These are phyloP conservation scores for Podaxis sp. DNA, from an alignment of 768 basidiomycete species.

Conservation along the genomic window DNA sequence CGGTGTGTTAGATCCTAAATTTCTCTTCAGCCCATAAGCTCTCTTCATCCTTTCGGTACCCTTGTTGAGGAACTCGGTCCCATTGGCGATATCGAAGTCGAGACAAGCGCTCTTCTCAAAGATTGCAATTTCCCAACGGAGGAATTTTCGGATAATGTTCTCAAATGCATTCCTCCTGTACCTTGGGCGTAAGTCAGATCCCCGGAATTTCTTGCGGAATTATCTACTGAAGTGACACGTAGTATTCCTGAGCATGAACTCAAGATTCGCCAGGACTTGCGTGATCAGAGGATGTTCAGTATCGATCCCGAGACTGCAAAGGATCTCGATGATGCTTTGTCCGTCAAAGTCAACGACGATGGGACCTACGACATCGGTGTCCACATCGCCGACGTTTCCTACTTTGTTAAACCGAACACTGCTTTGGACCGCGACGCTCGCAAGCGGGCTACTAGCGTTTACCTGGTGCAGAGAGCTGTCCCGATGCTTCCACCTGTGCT, in stretches of 20 bases:
- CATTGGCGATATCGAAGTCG: constrained; percentile 98
- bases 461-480: constrained; percentile 92
- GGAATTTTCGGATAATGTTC: constrained; percentile 92
- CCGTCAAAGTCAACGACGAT: constrained; percentile 85
- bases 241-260: constrained; percentile 89
- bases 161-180: constrained; percentile 93
- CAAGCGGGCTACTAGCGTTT: constrained; percentile 95
- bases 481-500: constrained; percentile 97
- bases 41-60: constrained; percentile 97
- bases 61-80: constrained; percentile 97
- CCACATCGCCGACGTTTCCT: constrained; percentile 96
- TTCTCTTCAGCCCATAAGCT: constrained; percentile 75
- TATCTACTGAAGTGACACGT: not conserved
- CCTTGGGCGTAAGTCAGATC: constrained; percentile 79
- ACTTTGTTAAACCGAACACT: constrained; percentile 93
- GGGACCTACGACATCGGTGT: constrained; percentile 91
- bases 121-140: constrained; percentile 99
- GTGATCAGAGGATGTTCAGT: constrained; percentile 83
- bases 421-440: constrained; percentile 98
- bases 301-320: constrained; percentile 90
- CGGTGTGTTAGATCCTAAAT: constrained; percentile 17
- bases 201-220: not conserved
- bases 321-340: constrained; percentile 94
- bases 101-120: constrained; percentile 95
- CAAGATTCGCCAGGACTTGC: constrained; percentile 86